Base-by-base conservation (phyloP, 1,284 basidiomycete species). In the Boletus semigastroideus region DNA sequence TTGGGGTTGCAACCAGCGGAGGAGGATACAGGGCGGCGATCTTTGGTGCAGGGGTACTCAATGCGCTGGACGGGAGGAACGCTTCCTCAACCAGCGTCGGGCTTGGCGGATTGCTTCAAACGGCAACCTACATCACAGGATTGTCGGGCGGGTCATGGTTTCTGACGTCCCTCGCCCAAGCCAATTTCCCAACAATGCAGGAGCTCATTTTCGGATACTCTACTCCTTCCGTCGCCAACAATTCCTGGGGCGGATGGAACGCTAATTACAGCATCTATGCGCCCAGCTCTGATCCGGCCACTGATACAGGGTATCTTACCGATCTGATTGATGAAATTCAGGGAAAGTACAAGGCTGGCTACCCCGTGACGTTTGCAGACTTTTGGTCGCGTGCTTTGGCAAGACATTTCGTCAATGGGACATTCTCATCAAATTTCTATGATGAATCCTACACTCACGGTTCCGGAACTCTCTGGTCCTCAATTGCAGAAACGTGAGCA, bases 31-130 rank as follows among this genome's bases (percentile, higher is more conserved):
- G 79, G 4, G 78, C 80, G 0, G 74, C 77, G 0, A 69, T 78
- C 2, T 79, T 80, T 56, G 78, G 76, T 7, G 77, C 77, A 0
- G 80, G 76, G 0, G 68, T 78, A 5, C 56, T 82, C 39, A 76
- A 75, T 46, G 74, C 75, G 2, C 58, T 83, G 20, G 82, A 83
- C 53, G 76, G 62, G 7, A 63, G 80, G n/a, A 81, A 83, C 51
- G 22, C 60, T 6, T 70, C 77, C 0, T 70, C 78, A 0, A 67
- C 59, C 13, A 48, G 42, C 3, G 70, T 63, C 0, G 82, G 79
- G 0, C 71, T 72, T 0, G 82, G 78, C 0, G 82, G 81, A 0
- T 59, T 82, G 8, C 68, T 83, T n/a, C 80, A 83, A 56, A 58
- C 72, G 4, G 64, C 74, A 5, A 69, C 71, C 1, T 79, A 78